Evolutionary conservation across 202 grass and related monocot genomes (phyloP).

Genomic region (Digitaria exilis): DNA sequence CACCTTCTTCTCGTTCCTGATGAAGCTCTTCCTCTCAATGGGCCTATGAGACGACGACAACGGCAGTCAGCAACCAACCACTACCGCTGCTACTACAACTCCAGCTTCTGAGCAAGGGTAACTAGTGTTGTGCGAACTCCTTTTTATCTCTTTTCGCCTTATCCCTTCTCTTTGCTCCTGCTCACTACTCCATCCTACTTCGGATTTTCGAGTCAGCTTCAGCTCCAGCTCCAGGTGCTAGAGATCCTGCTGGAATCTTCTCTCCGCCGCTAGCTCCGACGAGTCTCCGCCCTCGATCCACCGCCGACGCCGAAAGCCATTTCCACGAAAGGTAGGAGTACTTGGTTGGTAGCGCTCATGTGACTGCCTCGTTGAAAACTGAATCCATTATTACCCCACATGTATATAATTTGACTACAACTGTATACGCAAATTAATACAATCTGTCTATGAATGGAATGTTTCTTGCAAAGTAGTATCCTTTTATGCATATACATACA

Average conservation of each 20-base stretch:
- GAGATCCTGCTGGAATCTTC: constrained; percentile 25
- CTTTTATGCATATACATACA: not conserved
- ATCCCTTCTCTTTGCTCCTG: not conserved
- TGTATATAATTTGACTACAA: constrained; percentile 3
- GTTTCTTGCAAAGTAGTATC: not conserved
- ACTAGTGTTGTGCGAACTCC: not conserved
- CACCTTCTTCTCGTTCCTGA: not conserved
- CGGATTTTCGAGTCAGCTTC: constrained; percentile 38
- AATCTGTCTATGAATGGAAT: too few species aligned
- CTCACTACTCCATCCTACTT: not conserved
- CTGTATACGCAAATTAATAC: not conserved
- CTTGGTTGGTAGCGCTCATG: not conserved
- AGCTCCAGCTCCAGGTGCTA: not conserved
- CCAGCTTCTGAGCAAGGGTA: constrained; percentile 20
- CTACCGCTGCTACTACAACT: not conserved
- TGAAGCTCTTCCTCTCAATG: constrained; percentile 21
- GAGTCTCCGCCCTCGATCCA: not conserved
- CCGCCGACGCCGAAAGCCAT: not conserved
- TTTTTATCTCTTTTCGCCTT: not conserved
- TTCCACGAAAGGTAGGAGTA: constrained; percentile 34
- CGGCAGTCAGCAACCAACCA: not conserved
- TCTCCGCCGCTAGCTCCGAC: constrained; percentile 13
- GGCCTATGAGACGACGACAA: constrained; percentile 41
- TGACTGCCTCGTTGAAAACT: not conserved
- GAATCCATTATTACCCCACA: constrained; percentile 25